Conservation (phyloP, 441 rosid genomes). For the Populus hybrid region DNA sequence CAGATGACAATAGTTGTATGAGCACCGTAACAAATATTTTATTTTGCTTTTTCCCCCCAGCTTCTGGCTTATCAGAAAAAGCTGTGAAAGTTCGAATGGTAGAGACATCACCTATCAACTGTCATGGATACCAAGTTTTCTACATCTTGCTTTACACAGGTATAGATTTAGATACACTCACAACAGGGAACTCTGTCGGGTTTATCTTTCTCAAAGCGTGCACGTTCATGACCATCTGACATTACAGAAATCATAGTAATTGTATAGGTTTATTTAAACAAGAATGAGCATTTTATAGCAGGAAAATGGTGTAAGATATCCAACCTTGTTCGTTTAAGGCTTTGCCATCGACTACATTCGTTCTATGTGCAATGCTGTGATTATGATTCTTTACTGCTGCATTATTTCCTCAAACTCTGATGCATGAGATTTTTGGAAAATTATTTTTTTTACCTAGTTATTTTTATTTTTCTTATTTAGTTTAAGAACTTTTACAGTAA, state of each 20-base stretch:
- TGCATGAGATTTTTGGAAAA: background rate
- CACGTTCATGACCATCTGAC: background rate
- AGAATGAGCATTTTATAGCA: background rate
- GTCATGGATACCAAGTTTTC: conserved; percentile 10
- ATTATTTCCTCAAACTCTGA: background rate
- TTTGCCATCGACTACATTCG: background rate
- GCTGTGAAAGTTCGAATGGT: conserved; percentile 12
- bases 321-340: background rate
- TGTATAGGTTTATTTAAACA: background rate
- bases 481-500: no score
- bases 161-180: conserved; percentile 6
- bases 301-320: background rate
- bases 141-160: background rate
- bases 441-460: no score
- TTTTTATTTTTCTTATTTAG: background rate
- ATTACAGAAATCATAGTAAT: background rate
- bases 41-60: conserved; percentile 21
- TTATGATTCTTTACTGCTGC: background rate
- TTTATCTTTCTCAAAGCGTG: background rate
- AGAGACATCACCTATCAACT: conserved; percentile 1
- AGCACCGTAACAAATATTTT: background rate
- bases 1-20: background rate
- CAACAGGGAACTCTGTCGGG: conserved; percentile 8
- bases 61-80: conserved; percentile 40
- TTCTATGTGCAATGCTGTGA: background rate